A percentile compares a stretch with the other conserved stretches of the same genome.
phyloP scores from a whole-genome alignment of 2,329 filamentous ascomycete genomes.

The Ceratocystis lukuohia region DNA sequence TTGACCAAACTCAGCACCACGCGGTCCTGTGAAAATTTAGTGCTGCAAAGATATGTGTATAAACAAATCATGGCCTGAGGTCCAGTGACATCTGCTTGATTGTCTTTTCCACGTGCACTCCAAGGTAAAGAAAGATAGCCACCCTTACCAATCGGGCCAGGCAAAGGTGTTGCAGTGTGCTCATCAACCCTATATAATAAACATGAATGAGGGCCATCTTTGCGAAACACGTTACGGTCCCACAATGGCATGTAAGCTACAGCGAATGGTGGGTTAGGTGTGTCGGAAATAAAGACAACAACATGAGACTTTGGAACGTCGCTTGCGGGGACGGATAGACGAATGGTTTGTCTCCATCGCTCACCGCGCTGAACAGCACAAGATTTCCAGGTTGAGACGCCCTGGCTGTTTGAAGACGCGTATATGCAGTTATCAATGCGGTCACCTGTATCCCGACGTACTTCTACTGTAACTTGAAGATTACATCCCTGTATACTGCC shows the following conservation, averaged over 20 bases:
- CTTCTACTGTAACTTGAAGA: slow-evolving; percentile 78
- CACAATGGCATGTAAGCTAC: slow-evolving; percentile 87
- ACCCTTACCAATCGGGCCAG: slow-evolving; percentile 54
- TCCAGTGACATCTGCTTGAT: slow-evolving; percentile 62
- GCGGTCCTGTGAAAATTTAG: slow-evolving; percentile 84
- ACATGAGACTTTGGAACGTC: slow-evolving; percentile 76
- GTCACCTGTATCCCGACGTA: slow-evolving; percentile 64
- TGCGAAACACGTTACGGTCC: slow-evolving; percentile 79
- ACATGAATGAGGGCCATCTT: slow-evolving; percentile 69
- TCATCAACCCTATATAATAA: slow-evolving; percentile 88
- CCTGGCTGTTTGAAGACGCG: slow-evolving; percentile 65
- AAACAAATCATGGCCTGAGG: slow-evolving; percentile 67
- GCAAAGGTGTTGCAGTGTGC: slow-evolving; percentile 56
- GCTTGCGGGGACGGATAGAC: slow-evolving; percentile 61
- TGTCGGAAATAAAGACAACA: slow-evolving; percentile 78
- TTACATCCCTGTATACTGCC: slow-evolving; percentile 53
- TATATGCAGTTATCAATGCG: slow-evolving; percentile 81
- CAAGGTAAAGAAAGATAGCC: slow-evolving; percentile 80
- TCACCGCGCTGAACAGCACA: slow-evolving; percentile 66
- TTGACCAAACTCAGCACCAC: slow-evolving; percentile 69
- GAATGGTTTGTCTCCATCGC: slow-evolving; percentile 77
- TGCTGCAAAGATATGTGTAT: slow-evolving; percentile 85
- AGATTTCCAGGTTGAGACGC: slow-evolving; percentile 77
- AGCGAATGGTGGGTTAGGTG: slow-evolving; percentile 77
- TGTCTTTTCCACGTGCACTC: slow-evolving; percentile 53